Base-by-base conservation (phyloP, 371 early-diverging fungal genomes). In the Coemansia sp. region DNA sequence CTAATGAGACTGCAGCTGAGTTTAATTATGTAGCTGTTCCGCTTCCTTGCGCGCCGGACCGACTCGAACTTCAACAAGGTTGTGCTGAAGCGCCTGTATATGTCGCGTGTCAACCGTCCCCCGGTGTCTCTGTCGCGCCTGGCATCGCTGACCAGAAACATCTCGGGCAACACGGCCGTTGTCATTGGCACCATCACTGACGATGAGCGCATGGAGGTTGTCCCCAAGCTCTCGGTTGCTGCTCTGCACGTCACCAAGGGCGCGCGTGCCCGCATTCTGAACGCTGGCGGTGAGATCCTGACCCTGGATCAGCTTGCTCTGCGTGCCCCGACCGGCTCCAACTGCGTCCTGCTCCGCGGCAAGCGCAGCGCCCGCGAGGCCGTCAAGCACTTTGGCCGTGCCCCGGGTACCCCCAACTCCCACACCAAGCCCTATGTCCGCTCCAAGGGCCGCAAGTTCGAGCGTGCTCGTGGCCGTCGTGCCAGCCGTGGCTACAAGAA, bases 401-500 rank as follows among this genome's bases (percentile, higher is more conserved):
- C 84, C 66, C 89, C 93, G 42, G 93, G 92, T 79, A 87, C 84
- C 60, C 94, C 95, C 79, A 86, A 88, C 76, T 86, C 88, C 84
- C 78, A 85, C 60, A 84, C 90, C 83, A 92, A 90, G 90, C 99
- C 99, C 77, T 96, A 91, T 80, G 92, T 97, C 80, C 91, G 93
- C 78, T 90, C 92, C 84, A 97, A 97, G 93, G 99, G 99, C 66
- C 92, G 99, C 87, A 99, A 99, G 92, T 97, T 96, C 85, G 98
- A 98, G 85, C 84, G 86, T 62, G 98, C 98, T 79, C 96, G 99
- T 94, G 98, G 98, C 88, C 93, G 96, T 82, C 91, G 99, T 88
- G 88, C 91, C 77, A 80, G 80, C 75, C 69, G 79, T 65, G 80
- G 80, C 62, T 80, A 62, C 80, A 80, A 79, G 79, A 66, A 62